Evolutionary conservation across 139 green algal species (phyloP).

Genomic region (Micractinium conductrix): DNA sequence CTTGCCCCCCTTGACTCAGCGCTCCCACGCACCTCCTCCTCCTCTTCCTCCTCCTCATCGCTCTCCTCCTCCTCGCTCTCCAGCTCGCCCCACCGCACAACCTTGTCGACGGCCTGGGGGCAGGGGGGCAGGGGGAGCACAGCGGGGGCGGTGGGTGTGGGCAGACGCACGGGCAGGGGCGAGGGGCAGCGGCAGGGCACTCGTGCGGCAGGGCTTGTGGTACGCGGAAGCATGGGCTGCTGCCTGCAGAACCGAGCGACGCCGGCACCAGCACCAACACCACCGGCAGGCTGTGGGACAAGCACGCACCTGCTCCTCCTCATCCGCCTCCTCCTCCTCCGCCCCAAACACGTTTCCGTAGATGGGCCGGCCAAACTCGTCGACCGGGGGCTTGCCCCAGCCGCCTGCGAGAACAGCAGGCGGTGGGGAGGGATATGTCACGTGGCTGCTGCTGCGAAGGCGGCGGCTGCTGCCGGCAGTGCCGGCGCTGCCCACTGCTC

Average conservation of each 20-base stretch:
- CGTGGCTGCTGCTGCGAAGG: neutral
- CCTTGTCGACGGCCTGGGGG: slow-evolving; percentile 70
- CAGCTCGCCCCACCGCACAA: slow-evolving; percentile 79
- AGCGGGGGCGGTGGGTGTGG: too few species aligned
- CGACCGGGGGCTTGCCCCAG: slow-evolving; percentile 98
- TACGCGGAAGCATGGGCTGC: too few species aligned
- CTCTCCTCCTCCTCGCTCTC: slow-evolving; percentile 74
- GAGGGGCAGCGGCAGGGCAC: too few species aligned
- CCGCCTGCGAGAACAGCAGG: slow-evolving; percentile 60
- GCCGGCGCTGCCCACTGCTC: neutral
- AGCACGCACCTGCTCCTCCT: slow-evolving; percentile 61
- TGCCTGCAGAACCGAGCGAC: too few species aligned
- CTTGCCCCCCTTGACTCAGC: too few species aligned
- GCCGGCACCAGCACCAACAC: too few species aligned
- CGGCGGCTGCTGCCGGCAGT: neutral
- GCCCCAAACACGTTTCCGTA: slow-evolving; percentile 98
- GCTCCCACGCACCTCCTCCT: too few species aligned
- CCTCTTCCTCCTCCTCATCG: slow-evolving; percentile 56
- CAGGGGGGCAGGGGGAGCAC: too few species aligned
- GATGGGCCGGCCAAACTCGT: slow-evolving; percentile 82
- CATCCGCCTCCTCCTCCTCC: slow-evolving; percentile 52
- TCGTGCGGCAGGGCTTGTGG: too few species aligned
- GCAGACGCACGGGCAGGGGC: neutral
- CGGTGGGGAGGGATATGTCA: neutral
- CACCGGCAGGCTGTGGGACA: too few species aligned